Evolutionary conservation across 225 moss, liverwort and hornwort genomes (phyloP).

Genomic region (Lunularia cruciata): DNA sequence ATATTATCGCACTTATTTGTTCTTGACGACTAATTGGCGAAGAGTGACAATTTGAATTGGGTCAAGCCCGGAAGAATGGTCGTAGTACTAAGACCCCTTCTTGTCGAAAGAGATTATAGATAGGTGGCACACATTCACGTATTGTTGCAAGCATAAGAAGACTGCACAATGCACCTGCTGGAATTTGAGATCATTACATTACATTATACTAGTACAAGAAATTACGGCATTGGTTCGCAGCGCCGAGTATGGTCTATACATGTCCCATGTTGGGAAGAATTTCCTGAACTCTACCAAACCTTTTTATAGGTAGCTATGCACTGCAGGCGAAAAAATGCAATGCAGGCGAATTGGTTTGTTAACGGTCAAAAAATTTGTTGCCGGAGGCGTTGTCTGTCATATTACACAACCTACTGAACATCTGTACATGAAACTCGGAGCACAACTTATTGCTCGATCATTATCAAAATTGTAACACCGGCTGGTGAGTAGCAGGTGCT

Average conservation of each 20-base stretch:
- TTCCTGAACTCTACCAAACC: not conserved
- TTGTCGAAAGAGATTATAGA: no score
- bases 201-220: not conserved
- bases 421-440: constrained; percentile 1
- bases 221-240: not conserved
- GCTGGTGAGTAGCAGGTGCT: no score
- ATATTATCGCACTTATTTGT: no score
- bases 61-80: no score
- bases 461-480: not conserved
- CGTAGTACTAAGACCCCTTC: no score
- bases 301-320: not conserved
- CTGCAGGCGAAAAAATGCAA: not conserved
- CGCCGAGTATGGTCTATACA: constrained; percentile 4
- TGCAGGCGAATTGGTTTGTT: not conserved
- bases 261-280: not conserved
- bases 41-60: no score
- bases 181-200: not conserved
- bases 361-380: constrained; percentile 9
- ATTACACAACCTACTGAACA: not conserved
- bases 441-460: not conserved
- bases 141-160: no score
- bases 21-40: no score
- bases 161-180: no score
- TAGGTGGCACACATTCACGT: no score
- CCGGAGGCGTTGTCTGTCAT: not conserved